Evolutionary conservation across 306 rosid species (phyloP), one percentile per base, ranked within the genome.

Genomic region (Sindora glabra): DNA sequence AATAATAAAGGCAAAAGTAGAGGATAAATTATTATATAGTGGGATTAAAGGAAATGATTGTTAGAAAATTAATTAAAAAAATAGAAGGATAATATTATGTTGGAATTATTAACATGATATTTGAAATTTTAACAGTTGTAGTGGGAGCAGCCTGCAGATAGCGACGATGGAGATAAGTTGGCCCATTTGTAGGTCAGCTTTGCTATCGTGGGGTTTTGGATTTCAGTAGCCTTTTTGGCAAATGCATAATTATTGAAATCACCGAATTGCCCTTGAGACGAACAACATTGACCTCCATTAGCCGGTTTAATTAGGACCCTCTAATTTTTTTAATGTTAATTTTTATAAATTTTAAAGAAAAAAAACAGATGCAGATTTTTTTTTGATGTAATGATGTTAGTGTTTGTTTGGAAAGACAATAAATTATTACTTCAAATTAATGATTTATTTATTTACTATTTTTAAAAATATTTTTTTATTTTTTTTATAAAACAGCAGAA

Each of bases 141-240:
- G 82, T 74, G 89, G 87, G 77, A 85, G 78, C 89, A 79, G 84
- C 79, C 79, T 71, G 81, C 79, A 32, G 83, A 82, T 63, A 67
- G 86, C 78, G 86, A 82, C 74, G 78, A 80, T 72, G 83, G 76
- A 60, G 87, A 84, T 75, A 82, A 68, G 76, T 78, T 72, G 89
- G 87, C 71, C 89, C 89, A 68, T 54, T 59, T 72, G 89, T 84
- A 64, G 85, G 85, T 84, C 89, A 79, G 67, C 79, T 65, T 70
- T 77, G 81, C 62, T 26, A 59, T 71, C 69, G 64, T 70, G 59
- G 67, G 67, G 56, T 75, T 62, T 74, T 71, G 78, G 77, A 76
- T 64, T 81, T 70, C 70, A 65, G 73, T 59, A 77, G 57, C 39
- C 27, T 49, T 22, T n/a, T 51, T 63, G 50, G 69, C 65, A 24